Evolutionary conservation across 352 stramenopile genomes (phyloP).

Genomic region (Phytophthora sp.): DNA sequence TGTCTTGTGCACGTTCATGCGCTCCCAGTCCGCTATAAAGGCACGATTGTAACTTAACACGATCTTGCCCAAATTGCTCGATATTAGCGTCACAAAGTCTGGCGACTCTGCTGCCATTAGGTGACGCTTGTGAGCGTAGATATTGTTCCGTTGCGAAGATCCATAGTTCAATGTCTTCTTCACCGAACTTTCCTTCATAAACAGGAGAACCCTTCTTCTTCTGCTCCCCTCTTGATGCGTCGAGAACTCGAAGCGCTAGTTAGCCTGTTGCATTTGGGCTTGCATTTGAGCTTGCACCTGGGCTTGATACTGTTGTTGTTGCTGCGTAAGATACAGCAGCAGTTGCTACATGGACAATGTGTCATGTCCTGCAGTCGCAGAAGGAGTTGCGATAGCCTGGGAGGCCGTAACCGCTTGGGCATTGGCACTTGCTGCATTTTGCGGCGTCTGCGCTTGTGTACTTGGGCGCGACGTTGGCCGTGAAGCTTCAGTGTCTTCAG

Average conservation of each 20-base stretch:
- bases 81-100: too few species aligned
- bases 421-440: not conserved
- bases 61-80: conserved; percentile 17
- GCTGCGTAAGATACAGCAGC: conserved; percentile 16
- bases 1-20: conserved; percentile 15
- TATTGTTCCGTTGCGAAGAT: conserved; percentile 26
- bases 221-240: conserved; percentile 1
- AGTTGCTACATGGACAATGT: conserved; percentile 23
- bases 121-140: conserved; percentile 5
- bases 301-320: conserved; percentile 21
- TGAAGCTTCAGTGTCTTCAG: not conserved
- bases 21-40: conserved; percentile 16
- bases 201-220: conserved; percentile 23
- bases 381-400: too few species aligned
- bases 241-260: conserved; percentile 2
- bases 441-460: too few species aligned
- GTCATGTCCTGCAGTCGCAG: not conserved
- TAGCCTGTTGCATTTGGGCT: conserved; percentile 25
- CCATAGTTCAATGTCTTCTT: conserved; percentile 30
- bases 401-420: not conserved
- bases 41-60: conserved; percentile 21
- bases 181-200: conserved; percentile 16
- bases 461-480: too few species aligned
- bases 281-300: conserved; percentile 17
- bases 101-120: conserved; percentile 20